phyloP scores from a whole-genome alignment of 768 basidiomycete genomes.

The Harrya chromipes region DNA sequence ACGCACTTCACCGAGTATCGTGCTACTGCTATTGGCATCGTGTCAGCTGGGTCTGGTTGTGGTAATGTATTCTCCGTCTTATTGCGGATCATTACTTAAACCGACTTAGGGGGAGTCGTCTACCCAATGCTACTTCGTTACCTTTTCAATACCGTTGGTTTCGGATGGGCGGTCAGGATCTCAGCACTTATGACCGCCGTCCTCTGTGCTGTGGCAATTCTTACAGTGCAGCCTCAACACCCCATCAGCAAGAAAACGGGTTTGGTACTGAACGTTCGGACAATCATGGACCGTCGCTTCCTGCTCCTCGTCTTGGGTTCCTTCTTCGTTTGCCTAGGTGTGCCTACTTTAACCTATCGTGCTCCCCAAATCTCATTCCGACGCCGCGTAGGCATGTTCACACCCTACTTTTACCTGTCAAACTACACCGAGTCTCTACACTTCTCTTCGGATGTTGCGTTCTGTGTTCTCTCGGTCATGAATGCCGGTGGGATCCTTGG shows the following conservation, averaged over 20 bases:
- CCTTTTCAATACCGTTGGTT: constrained; percentile 54
- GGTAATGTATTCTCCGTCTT: constrained; percentile 36
- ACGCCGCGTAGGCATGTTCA: constrained; percentile 54
- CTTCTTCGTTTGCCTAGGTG: constrained; percentile 60
- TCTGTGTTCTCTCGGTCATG: constrained; percentile 61
- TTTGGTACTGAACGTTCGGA: constrained; percentile 22
- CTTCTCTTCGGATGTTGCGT: constrained; percentile 39
- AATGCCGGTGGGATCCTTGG: constrained; percentile 68
- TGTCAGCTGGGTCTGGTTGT: constrained; percentile 64
- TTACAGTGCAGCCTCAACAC: constrained; percentile 41
- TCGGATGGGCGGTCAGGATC: constrained; percentile 61
- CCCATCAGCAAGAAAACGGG: constrained; percentile 15
- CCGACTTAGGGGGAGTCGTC: constrained; percentile 56
- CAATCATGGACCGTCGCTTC: constrained; percentile 50
- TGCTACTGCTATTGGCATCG: constrained; percentile 70
- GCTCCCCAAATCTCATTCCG: background rate
- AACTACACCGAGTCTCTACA: constrained; percentile 47
- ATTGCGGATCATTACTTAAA: constrained; percentile 20
- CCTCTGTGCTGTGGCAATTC: constrained; percentile 45
- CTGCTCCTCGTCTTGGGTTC: constrained; percentile 52
- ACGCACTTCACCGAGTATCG: constrained; percentile 64
- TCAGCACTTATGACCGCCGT: constrained; percentile 49
- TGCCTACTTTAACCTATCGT: constrained; percentile 17
- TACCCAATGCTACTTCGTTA: constrained; percentile 62
- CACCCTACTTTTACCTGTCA: constrained; percentile 69